These are phyloP conservation scores for Phallus indusiatus DNA, from an alignment of 768 basidiomycete genomes.

Conservation along the genomic window DNA sequence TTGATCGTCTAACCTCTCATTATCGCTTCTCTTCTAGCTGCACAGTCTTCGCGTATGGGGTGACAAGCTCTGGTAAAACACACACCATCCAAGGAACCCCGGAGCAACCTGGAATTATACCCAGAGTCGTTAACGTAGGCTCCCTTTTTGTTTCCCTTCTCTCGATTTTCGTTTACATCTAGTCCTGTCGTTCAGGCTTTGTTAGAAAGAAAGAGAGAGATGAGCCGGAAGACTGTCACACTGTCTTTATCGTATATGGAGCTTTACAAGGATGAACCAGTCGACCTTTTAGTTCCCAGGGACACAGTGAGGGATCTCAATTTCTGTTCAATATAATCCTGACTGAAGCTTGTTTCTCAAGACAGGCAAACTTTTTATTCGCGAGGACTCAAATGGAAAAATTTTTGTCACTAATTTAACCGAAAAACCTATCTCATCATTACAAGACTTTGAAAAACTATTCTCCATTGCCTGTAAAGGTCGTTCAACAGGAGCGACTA, in stretches of 20 bases:
- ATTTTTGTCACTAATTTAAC: slow-evolving; percentile 48
- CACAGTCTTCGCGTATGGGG: slow-evolving; percentile 85
- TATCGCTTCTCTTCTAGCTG: slow-evolving; percentile 18
- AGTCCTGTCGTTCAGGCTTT: slow-evolving; percentile 34
- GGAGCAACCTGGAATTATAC: slow-evolving; percentile 74
- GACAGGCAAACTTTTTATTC: slow-evolving; percentile 46
- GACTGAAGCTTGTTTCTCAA: slow-evolving; percentile 12
- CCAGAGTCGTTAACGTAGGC: slow-evolving; percentile 63
- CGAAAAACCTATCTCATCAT: slow-evolving; percentile 26
- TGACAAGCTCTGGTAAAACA: slow-evolving; percentile 86
- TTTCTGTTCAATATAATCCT: not conserved
- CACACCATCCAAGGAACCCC: slow-evolving; percentile 85
- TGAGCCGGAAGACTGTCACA: slow-evolving; percentile 34
- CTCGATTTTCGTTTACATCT: not conserved
- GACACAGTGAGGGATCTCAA: slow-evolving; percentile 40
- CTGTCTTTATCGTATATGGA: slow-evolving; percentile 73
- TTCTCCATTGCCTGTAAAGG: slow-evolving; percentile 24
- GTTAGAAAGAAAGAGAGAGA: slow-evolving; percentile 38
- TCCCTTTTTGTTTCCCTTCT: not conserved
- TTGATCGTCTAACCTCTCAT: not conserved
- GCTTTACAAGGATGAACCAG: slow-evolving; percentile 87
- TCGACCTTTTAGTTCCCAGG: slow-evolving; percentile 69
- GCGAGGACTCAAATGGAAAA: slow-evolving; percentile 42
- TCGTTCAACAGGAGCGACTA: slow-evolving; percentile 80
- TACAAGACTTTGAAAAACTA: slow-evolving; percentile 38